These are phyloP conservation scores for Grosmannia penicillata DNA, from an alignment of 2,329 filamentous ascomycete genomes.

Conservation along the genomic window DNA sequence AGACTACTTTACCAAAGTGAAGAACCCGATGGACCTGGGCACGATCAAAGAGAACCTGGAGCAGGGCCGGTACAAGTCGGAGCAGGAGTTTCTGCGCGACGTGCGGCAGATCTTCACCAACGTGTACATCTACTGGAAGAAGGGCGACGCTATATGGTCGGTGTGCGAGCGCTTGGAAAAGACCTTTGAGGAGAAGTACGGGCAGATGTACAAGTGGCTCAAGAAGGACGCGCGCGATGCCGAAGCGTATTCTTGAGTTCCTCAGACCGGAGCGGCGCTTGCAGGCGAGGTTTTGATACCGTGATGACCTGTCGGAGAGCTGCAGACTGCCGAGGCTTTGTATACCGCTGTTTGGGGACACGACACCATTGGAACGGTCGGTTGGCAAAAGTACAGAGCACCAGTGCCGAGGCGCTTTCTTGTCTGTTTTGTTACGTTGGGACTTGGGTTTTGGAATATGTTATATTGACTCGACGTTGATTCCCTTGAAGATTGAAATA, in stretches of 20 bases:
- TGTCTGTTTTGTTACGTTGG: too few relatives aligned
- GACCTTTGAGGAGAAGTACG: constrained; percentile 29
- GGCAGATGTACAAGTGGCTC: constrained; percentile 45
- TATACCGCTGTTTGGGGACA: too few relatives aligned
- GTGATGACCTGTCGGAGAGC: too few relatives aligned
- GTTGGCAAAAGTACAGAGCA: too few relatives aligned
- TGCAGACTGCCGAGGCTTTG: too few relatives aligned
- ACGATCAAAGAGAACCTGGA: constrained; percentile 49
- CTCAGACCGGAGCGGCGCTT: not conserved
- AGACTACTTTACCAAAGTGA: constrained; percentile 46
- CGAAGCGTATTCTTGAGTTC: constrained; percentile 19
- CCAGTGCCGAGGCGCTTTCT: too few relatives aligned
- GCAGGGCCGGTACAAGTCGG: constrained; percentile 30
- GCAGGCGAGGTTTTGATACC: not conserved
- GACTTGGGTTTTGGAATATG: too few relatives aligned
- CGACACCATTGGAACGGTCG: too few relatives aligned
- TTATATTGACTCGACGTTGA: too few relatives aligned
- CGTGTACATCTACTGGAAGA: constrained; percentile 49
- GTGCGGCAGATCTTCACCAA: constrained; percentile 48
- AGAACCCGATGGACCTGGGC: constrained; percentile 45
- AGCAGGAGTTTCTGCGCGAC: constrained; percentile 40
- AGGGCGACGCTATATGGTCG: constrained; percentile 36
- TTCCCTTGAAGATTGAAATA: too few relatives aligned
- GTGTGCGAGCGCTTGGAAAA: constrained; percentile 44
- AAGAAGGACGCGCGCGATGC: constrained; percentile 40